These are phyloP conservation scores for Fraxinus quadrangulata DNA, from an alignment of 257 asterid genomes.

Conservation along the genomic window DNA sequence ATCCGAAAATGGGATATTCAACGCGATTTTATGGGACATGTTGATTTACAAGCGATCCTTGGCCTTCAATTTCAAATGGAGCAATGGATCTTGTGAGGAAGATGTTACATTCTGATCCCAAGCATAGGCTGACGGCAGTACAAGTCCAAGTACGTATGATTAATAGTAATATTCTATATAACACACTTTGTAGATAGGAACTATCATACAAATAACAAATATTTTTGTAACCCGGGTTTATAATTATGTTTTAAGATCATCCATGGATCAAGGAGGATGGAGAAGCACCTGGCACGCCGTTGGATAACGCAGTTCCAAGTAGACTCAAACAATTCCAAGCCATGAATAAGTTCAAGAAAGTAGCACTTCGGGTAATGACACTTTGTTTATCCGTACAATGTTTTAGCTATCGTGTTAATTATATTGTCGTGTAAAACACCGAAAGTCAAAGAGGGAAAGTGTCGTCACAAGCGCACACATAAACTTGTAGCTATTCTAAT, in stretches of 20 bases:
- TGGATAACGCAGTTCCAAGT: conserved; percentile 56
- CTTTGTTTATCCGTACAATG: too few relatives aligned
- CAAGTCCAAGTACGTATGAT: conserved; percentile 52
- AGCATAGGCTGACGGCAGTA: conserved; percentile 54
- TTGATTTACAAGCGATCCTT: conserved; percentile 58
- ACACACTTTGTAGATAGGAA: neutral
- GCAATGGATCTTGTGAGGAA: conserved; percentile 62
- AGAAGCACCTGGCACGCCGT: conserved; percentile 67
- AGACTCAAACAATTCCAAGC: conserved; percentile 64
- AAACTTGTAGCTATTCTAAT: neutral
- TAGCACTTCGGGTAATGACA: conserved; percentile 51
- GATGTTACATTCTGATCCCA: conserved; percentile 64
- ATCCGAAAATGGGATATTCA: conserved; percentile 67
- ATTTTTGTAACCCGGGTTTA: neutral
- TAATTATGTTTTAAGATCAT: conserved; percentile 41
- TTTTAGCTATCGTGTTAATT: too few relatives aligned
- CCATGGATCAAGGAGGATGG: conserved; percentile 80
- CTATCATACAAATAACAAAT: neutral
- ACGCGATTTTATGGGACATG: conserved; percentile 53
- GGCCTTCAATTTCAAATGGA: conserved; percentile 64
- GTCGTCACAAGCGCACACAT: neutral
- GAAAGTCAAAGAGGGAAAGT: neutral
- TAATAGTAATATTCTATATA: neutral
- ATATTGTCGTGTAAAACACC: neutral
- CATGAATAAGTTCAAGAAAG: conserved; percentile 70